Percentiles rank a stretch among this genome's conserved stretches.
Evolutionary conservation across 2,329 filamentous ascomycete genomes (phyloP).

Genomic region (Aspergillus sp.): DNA sequence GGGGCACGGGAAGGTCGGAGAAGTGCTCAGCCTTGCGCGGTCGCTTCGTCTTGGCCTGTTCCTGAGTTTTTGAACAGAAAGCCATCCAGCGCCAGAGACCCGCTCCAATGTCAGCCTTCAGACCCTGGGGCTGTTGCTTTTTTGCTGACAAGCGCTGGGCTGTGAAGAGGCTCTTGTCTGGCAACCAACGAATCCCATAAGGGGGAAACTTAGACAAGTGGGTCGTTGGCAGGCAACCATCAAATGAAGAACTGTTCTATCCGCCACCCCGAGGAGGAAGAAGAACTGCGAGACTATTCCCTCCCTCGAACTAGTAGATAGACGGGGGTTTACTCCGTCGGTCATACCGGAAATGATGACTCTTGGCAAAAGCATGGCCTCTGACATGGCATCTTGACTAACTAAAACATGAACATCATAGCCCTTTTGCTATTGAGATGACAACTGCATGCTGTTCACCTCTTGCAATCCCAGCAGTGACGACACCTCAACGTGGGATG

Average conservation of each 20-base stretch:
- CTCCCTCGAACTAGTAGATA: neutral
- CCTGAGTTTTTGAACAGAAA: neutral
- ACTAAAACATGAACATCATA: no score
- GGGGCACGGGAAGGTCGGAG: no score
- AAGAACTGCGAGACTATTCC: neutral
- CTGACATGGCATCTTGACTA: neutral
- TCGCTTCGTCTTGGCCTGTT: no score
- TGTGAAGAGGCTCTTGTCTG: neutral
- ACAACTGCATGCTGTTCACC: neutral
- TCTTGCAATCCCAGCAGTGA: neutral
- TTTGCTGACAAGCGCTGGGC: neutral
- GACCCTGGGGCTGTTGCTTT: no score
- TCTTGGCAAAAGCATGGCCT: neutral
- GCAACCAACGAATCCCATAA: neutral
- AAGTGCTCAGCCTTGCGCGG: no score
- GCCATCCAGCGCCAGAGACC: neutral
- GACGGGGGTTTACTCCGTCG: neutral
- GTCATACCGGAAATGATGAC: neutral
- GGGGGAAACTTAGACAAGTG: neutral
- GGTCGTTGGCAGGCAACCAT: neutral
- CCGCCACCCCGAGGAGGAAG: neutral
- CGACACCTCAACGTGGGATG: neutral
- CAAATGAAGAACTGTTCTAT: neutral
- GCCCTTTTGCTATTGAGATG: neutral
- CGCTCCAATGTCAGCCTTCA: no score